These are phyloP conservation scores for Scalesia atractyloides DNA, from an alignment of 129 eudicot species.

Conservation along the genomic window DNA sequence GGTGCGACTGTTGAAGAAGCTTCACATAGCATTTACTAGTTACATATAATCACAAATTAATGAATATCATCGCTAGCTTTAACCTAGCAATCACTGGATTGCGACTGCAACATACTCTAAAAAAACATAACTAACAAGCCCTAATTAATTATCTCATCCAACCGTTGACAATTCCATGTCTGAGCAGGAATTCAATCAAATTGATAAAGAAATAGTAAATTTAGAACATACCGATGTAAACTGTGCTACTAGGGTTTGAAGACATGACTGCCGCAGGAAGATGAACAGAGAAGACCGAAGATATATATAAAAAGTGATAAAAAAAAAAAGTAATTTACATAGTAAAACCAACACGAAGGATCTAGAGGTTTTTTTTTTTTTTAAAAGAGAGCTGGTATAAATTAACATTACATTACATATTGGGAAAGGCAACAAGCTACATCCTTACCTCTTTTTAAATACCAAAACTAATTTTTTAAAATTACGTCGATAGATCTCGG, in stretches of 20 bases:
- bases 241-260: conserved; percentile 37
- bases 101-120: neutral
- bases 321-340: too few relatives aligned
- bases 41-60: neutral
- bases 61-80: neutral
- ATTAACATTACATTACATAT: too few relatives aligned
- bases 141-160: conserved; percentile 15
- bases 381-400: too few relatives aligned
- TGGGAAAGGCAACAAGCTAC: too few relatives aligned
- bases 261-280: conserved; percentile 20
- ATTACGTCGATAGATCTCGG: too few relatives aligned
- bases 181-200: neutral
- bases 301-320: too few relatives aligned
- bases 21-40: neutral
- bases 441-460: too few relatives aligned
- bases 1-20: too few relatives aligned
- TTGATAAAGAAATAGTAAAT: neutral
- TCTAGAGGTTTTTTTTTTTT: too few relatives aligned
- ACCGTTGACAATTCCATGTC: neutral
- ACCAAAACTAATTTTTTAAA: too few relatives aligned
- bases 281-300: neutral
- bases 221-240: conserved; percentile 29
- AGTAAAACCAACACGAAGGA: too few relatives aligned
- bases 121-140: neutral
- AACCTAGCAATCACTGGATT: neutral